These are phyloP conservation scores for Tolypocladium cylindrosporum DNA, from an alignment of 2,329 filamentous ascomycete species.

Conservation along the genomic window DNA sequence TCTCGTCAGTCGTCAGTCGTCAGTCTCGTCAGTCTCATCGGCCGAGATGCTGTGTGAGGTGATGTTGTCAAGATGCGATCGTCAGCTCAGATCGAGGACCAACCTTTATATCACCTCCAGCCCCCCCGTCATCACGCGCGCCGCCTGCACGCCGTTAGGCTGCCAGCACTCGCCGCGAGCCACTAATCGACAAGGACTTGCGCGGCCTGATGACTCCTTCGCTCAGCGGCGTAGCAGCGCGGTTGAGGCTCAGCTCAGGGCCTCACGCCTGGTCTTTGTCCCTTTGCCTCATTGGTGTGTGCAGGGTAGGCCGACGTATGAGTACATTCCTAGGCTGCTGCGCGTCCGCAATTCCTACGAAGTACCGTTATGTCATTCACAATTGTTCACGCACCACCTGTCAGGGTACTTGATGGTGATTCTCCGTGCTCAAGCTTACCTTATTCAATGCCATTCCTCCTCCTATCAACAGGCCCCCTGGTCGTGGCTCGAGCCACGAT, in stretches of 20 bases:
- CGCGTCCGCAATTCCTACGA: too few relatives aligned
- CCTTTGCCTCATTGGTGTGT: background rate
- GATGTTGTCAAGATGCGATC: background rate
- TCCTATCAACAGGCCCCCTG: too few relatives aligned
- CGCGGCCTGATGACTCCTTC: background rate
- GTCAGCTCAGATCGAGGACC: background rate
- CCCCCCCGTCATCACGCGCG: background rate
- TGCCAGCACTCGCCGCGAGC: background rate
- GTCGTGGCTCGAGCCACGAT: too few relatives aligned
- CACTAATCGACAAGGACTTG: background rate
- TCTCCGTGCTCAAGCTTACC: too few relatives aligned
- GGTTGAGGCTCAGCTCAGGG: background rate
- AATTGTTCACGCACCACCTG: too few relatives aligned
- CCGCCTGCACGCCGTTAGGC: background rate
- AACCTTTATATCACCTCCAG: background rate
- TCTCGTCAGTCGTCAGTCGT: background rate
- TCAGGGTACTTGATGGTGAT: too few relatives aligned
- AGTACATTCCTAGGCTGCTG: too few relatives aligned
- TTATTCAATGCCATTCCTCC: too few relatives aligned
- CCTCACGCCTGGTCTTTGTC: background rate
- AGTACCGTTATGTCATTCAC: too few relatives aligned
- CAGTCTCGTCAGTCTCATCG: background rate
- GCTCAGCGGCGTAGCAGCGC: background rate
- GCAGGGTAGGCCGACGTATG: too few relatives aligned
- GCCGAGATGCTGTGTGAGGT: background rate